phyloP scores from a whole-genome alignment of 1,139 yeast species.

The Debaryomyces nepalensis region DNA sequence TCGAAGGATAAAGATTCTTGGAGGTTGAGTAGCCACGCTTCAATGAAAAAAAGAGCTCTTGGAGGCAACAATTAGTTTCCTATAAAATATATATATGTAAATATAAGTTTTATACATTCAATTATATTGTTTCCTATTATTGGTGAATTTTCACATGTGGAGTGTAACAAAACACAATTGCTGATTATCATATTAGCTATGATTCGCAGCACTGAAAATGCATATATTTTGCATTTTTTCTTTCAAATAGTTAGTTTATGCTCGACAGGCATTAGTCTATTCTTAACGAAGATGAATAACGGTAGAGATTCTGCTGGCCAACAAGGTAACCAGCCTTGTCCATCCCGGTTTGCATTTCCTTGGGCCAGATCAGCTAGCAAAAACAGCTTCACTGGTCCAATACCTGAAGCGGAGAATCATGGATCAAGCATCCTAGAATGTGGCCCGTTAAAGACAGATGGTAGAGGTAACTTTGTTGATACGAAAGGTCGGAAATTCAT shows the following conservation, averaged over 20 bases:
- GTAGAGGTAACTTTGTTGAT: conserved; percentile 65
- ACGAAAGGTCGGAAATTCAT: conserved; percentile 59
- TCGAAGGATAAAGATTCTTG: conserved; percentile 52
- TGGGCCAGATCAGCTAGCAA: conserved; percentile 37
- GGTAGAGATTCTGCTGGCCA: conserved; percentile 21
- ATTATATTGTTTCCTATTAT: no score
- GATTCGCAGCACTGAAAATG: not conserved
- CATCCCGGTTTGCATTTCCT: conserved; percentile 29
- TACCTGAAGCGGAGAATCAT: conserved; percentile 7
- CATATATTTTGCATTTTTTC: not conserved
- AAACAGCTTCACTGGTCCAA: conserved; percentile 17
- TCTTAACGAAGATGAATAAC: conserved; percentile 1
- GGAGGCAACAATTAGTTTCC: conserved; percentile 21
- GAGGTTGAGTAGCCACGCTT: conserved; percentile 46
- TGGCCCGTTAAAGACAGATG: conserved; percentile 36
- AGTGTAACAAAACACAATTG: not conserved
- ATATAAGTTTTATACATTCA: no score
- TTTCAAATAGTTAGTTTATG: no score
- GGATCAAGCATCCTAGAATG: conserved; percentile 33
- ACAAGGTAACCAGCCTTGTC: conserved; percentile 35
- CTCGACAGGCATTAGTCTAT: no score
- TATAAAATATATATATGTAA: not conserved
- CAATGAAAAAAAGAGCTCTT: conserved; percentile 37
- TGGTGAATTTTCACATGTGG: conserved; percentile 5
- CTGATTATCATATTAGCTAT: not conserved